These are phyloP conservation scores for Dactylis glomerata DNA, from an alignment of 176 grass and related monocot genomes.

Conservation along the genomic window DNA sequence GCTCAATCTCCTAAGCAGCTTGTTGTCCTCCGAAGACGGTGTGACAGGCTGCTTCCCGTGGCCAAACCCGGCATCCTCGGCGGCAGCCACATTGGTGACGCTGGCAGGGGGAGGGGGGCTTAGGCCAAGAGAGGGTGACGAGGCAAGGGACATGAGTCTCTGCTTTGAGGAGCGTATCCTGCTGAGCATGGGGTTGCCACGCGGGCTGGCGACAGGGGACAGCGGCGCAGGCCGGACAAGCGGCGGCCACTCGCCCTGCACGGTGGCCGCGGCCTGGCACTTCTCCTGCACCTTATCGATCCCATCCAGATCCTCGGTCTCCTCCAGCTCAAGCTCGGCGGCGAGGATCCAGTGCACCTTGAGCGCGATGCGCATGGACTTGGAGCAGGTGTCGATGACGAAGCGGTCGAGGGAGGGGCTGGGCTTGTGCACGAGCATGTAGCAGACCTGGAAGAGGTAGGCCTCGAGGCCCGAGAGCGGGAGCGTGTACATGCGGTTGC, in stretches of 20 bases:
- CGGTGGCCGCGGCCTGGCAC: conserved; percentile 79
- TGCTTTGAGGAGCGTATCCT: conserved; percentile 91
- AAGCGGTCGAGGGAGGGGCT: conserved; percentile 92
- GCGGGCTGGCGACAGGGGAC: conserved; percentile 56
- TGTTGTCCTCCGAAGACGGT: conserved; percentile 75
- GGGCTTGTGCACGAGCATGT: conserved; percentile 97
- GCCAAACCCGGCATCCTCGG: conserved; percentile 27
- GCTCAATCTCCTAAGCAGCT: conserved; percentile 84
- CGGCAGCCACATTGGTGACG: conserved; percentile 30
- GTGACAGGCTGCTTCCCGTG: conserved; percentile 52
- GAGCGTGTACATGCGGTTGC: conserved; percentile 98
- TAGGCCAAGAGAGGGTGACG: conserved; percentile 53
- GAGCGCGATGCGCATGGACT: conserved; percentile 84
- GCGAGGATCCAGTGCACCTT: conserved; percentile 97
- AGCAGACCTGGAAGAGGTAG: conserved; percentile 99
- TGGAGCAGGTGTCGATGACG: conserved; percentile 89
- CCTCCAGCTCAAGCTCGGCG: conserved; percentile 92
- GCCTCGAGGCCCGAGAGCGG: conserved; percentile 82
- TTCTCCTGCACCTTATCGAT: conserved; percentile 80
- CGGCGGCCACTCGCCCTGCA: conserved; percentile 71
- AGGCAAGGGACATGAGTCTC: conserved; percentile 68
- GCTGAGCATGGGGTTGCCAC: conserved; percentile 76
- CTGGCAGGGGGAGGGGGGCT: conserved; percentile 30
- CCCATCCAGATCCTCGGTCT: conserved; percentile 65
- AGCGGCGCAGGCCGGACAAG: conserved; percentile 46